These are phyloP conservation scores for Dichomitus squalens DNA, from an alignment of 1,284 basidiomycete genomes.

Conservation along the genomic window DNA sequence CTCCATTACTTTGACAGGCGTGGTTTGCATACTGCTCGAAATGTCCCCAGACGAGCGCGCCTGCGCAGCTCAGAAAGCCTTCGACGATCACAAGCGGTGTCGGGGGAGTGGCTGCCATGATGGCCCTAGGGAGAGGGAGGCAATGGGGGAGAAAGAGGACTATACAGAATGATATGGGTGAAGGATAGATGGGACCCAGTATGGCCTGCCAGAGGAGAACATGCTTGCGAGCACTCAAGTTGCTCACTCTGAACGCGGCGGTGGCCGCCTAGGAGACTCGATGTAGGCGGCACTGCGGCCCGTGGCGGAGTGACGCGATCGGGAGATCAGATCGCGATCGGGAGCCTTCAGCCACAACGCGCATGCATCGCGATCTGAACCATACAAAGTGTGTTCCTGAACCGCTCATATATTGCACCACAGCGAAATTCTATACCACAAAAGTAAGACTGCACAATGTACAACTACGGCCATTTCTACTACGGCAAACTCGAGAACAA, in stretches of 20 bases:
- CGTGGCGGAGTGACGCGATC: background rate
- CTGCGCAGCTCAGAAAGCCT: conserved; percentile 52
- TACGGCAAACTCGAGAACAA: no score
- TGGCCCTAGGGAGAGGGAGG: background rate
- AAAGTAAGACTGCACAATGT: no score
- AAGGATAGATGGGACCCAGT: no score
- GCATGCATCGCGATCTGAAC: no score
- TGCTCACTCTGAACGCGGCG: background rate
- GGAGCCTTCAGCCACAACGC: background rate
- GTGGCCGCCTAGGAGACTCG: no score
- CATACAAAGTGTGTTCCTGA: no score
- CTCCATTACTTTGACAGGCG: conserved; percentile 19
- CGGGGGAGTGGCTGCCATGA: conserved; percentile 10
- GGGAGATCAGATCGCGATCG: conserved; percentile 9
- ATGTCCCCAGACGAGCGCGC: conserved; percentile 47
- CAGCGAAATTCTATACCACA: no score
- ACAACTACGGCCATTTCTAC: no score
- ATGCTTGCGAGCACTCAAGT: background rate
- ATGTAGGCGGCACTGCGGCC: background rate
- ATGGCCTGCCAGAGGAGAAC: no score
- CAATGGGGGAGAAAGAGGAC: background rate
- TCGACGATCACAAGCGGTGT: conserved; percentile 56
- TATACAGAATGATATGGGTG: no score
- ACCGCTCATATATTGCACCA: no score
- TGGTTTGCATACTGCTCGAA: conserved; percentile 41